These are phyloP conservation scores for Myriangium duriaei DNA, from an alignment of 2,329 filamentous ascomycete species.

Conservation along the genomic window DNA sequence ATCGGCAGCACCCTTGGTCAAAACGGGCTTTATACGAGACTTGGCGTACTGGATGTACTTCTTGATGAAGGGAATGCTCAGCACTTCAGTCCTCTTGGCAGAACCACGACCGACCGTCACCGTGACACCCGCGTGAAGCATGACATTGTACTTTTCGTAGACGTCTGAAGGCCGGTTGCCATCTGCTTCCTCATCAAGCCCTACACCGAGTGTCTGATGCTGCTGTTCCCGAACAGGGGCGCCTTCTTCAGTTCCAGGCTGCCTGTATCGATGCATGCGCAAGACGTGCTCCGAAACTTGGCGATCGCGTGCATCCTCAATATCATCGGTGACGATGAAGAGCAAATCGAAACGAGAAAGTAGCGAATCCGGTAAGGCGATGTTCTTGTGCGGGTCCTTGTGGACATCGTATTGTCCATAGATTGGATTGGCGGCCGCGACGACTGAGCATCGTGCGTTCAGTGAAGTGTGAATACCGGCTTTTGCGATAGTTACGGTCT, in stretches of 20 bases:
- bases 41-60: slow-evolving; percentile 99
- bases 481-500: slow-evolving; percentile 97
- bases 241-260: slow-evolving; percentile 85
- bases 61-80: slow-evolving; percentile 97
- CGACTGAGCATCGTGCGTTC: slow-evolving; percentile 90
- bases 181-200: slow-evolving; percentile 62
- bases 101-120: slow-evolving; percentile 61
- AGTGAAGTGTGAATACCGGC: slow-evolving; percentile 95
- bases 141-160: slow-evolving; percentile 90
- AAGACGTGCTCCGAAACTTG: slow-evolving; percentile 92
- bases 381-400: slow-evolving; percentile 98
- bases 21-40: slow-evolving; percentile 71
- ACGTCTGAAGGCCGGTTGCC: slow-evolving; percentile 73
- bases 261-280: slow-evolving; percentile 91
- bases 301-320: slow-evolving; percentile 83
- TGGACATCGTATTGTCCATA: slow-evolving; percentile 98
- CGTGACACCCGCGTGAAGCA: slow-evolving; percentile 87
- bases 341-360: slow-evolving; percentile 96
- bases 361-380: slow-evolving; percentile 88
- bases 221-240: slow-evolving; percentile 83
- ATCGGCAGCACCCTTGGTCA: slow-evolving; percentile 84
- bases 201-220: slow-evolving; percentile 75
- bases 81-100: slow-evolving; percentile 67
- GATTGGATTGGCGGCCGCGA: slow-evolving; percentile 93
- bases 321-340: slow-evolving; percentile 96